Conservation (phyloP, 192 early-diverging fungal species). For the Podila horticola region DNA sequence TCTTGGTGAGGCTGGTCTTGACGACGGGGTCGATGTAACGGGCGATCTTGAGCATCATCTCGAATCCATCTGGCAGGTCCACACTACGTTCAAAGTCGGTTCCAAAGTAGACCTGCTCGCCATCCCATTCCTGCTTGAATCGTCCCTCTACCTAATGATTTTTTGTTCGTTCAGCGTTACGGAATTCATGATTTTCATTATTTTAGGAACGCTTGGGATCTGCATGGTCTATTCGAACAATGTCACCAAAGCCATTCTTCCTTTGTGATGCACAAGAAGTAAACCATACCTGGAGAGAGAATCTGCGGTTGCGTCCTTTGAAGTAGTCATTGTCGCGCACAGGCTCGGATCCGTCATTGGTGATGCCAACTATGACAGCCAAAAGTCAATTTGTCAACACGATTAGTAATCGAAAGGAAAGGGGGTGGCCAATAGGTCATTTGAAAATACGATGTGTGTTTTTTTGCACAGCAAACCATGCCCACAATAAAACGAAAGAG, state of each 20-base stretch:
- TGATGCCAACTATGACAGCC: conserved; percentile 24
- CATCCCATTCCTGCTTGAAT: conserved; percentile 42
- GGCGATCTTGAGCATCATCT: conserved; percentile 41
- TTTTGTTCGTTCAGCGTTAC: background rate
- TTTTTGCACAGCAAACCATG: background rate
- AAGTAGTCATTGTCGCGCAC: conserved; percentile 45
- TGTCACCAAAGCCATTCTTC: background rate
- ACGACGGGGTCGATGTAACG: conserved; percentile 51
- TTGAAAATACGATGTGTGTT: too few species aligned
- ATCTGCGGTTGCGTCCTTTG: conserved; percentile 48
- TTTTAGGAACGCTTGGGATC: background rate
- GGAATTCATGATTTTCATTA: conserved; percentile 1
- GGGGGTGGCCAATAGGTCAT: background rate
- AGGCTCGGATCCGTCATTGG: conserved; percentile 44
- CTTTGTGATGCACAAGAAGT: background rate
- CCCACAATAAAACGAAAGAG: background rate
- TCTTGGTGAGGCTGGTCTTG: conserved; percentile 22
- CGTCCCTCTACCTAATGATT: conserved; percentile 31
- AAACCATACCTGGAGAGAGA: conserved; percentile 47
- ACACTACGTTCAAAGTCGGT: conserved; percentile 46
- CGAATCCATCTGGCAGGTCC: conserved; percentile 37
- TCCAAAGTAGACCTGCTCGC: conserved; percentile 49
- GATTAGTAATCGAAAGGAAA: background rate
- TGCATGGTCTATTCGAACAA: too few species aligned
- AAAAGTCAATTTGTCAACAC: background rate